phyloP scores from a whole-genome alignment of 495 filamentous ascomycete species.

The Trichoderma erinaceum region DNA sequence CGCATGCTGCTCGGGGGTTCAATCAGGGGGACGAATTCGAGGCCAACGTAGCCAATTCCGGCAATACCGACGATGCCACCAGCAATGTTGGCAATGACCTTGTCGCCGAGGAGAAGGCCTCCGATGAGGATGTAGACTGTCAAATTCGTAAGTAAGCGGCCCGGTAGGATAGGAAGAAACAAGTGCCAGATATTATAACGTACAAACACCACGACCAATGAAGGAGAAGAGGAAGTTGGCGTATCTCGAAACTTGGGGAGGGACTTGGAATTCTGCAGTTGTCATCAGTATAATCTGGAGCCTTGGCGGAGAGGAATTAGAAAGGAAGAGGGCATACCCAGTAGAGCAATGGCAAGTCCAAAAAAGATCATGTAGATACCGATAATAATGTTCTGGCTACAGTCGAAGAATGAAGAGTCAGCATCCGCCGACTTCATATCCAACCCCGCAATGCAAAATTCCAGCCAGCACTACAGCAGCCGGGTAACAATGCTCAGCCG shows the following conservation, averaged over 20 bases:
- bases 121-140: slow-evolving; percentile 96
- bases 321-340: slow-evolving; percentile 32
- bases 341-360: slow-evolving; percentile 62
- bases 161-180: background rate
- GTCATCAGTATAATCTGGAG: slow-evolving; percentile 17
- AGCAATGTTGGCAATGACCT: slow-evolving; percentile 52
- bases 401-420: background rate
- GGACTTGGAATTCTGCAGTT: slow-evolving; percentile 77
- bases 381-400: slow-evolving; percentile 62
- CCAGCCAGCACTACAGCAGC: background rate
- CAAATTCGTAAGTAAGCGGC: slow-evolving; percentile 23
- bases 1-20: slow-evolving; percentile 98
- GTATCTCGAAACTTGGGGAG: slow-evolving; percentile 85
- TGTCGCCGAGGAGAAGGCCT: slow-evolving; percentile 65
- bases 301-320: background rate
- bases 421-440: background rate
- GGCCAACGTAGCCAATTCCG: slow-evolving; percentile 70
- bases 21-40: slow-evolving; percentile 93
- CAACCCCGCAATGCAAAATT: background rate
- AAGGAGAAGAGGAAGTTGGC: slow-evolving; percentile 97
- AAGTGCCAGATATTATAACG: slow-evolving; percentile 32
- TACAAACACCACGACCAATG: slow-evolving; percentile 90
- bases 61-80: slow-evolving; percentile 68
- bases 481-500: background rate
- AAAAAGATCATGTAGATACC: slow-evolving; percentile 86